Conservation (phyloP, 163 green algal genomes). For the Volvox carteri region DNA sequence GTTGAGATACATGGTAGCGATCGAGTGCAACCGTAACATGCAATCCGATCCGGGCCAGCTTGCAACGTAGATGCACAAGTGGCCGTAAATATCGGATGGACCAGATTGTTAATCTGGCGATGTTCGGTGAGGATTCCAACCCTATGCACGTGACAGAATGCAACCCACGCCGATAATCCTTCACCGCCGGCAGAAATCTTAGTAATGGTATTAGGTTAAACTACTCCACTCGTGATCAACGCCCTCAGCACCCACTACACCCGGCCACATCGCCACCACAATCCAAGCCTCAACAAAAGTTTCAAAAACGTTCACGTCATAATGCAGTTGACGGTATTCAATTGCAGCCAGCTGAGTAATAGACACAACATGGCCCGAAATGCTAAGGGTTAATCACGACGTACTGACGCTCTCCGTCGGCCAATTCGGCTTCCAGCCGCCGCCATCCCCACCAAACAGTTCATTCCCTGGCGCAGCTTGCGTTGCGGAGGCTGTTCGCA, state of each 20-base stretch:
- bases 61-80: background rate
- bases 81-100: background rate
- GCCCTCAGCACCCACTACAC: background rate
- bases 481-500: background rate
- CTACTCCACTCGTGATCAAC: background rate
- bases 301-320: background rate
- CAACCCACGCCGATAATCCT: background rate
- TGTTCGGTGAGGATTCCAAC: background rate
- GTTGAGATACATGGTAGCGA: background rate
- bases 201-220: too few species aligned
- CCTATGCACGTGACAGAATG: conserved; percentile 10
- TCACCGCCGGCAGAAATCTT: background rate
- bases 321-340: background rate
- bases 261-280: background rate
- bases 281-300: background rate
- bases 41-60: background rate
- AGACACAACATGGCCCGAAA: background rate
- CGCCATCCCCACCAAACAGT: background rate
- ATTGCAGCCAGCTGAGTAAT: background rate
- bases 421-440: conserved; percentile 50
- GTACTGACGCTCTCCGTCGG: conserved; percentile 31
- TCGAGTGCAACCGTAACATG: background rate
- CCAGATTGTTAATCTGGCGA: background rate
- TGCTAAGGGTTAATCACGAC: background rate
- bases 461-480: background rate